Evolutionary conservation across 805 yeast genomes (phyloP).

Genomic region (Yarrowia sp.): DNA sequence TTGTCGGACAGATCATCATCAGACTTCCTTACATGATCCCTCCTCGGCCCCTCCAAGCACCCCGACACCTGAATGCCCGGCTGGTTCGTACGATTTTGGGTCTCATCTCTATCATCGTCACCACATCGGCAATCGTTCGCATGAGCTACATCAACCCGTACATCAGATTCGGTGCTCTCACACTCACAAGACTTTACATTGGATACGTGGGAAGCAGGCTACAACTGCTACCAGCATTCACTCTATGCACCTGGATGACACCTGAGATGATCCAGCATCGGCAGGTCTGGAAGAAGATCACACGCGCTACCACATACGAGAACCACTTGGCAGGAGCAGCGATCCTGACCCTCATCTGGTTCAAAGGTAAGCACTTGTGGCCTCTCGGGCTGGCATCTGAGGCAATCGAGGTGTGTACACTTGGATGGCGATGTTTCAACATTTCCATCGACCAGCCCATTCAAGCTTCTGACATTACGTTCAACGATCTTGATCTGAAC

Average conservation of each 20-base stretch:
- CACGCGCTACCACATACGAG: slow-evolving; percentile 5
- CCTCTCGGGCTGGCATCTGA: neutral
- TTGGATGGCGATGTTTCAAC: slow-evolving; percentile 15
- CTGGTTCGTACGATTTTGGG: neutral
- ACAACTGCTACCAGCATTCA: neutral
- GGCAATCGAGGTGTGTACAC: slow-evolving; percentile 8
- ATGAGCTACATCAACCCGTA: slow-evolving; percentile 2
- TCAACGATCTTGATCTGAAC: slow-evolving; percentile 9
- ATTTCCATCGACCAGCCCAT: slow-evolving; percentile 5
- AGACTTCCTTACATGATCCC: neutral
- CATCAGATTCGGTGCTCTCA: neutral
- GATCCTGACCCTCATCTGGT: neutral
- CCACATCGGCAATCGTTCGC: slow-evolving; percentile 5
- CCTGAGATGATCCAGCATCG: slow-evolving; percentile 10
- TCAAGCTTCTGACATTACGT: neutral
- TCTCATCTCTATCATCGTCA: neutral
- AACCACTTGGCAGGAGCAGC: slow-evolving; percentile 7
- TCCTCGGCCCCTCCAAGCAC: neutral
- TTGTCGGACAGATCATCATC: slow-evolving; percentile 2
- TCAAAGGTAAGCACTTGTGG: slow-evolving; percentile 6
- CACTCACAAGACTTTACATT: slow-evolving; percentile 1
- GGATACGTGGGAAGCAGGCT: slow-evolving; percentile 1
- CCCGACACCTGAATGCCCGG: neutral
- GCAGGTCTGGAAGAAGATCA: neutral
- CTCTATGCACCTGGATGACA: neutral